Evolutionary conservation across 208 protist genomes (phyloP).

Genomic region (Crithidia expoeki): DNA sequence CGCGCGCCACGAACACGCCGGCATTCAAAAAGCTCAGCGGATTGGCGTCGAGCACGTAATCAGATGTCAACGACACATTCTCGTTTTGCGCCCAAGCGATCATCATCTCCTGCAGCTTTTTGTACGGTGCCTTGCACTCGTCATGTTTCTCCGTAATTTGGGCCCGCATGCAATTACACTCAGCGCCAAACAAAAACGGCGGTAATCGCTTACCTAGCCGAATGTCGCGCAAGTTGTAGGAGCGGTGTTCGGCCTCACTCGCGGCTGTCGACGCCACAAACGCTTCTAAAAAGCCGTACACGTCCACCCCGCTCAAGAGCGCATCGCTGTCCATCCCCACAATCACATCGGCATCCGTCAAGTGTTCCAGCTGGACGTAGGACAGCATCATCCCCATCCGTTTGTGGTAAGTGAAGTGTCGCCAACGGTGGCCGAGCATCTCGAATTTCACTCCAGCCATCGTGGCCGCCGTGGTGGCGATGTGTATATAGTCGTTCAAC

Average conservation of each 20-base stretch:
- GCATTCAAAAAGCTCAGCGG: constrained; percentile 6
- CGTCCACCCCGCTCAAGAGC: constrained; percentile 11
- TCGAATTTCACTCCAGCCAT: constrained; percentile 16
- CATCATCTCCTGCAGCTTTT: not conserved
- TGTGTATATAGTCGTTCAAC: constrained; percentile 18
- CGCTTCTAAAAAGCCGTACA: constrained; percentile 10
- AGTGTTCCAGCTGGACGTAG: constrained; percentile 5
- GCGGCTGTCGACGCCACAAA: constrained; percentile 17
- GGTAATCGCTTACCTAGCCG: constrained; percentile 6
- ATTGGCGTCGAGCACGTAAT: not conserved
- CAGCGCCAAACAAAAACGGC: not conserved
- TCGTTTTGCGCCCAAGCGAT: not conserved
- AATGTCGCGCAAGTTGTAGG: constrained; percentile 15
- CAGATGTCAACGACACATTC: constrained; percentile 4
- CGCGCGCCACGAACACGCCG: constrained; percentile 11
- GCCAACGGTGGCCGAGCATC: constrained; percentile 9
- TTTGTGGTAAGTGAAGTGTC: constrained; percentile 7
- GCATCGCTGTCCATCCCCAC: constrained; percentile 24
- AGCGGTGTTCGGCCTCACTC: constrained; percentile 11
- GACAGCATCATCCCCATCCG: constrained; percentile 13
- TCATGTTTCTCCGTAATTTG: not conserved
- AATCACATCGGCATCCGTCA: constrained; percentile 16
- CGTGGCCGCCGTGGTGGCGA: constrained; percentile 16
- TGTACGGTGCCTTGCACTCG: not conserved
- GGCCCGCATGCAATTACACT: constrained; percentile 19